Evolutionary conservation across 176 grass and related monocot species (phyloP).

Genomic region (Typha latifolia): DNA sequence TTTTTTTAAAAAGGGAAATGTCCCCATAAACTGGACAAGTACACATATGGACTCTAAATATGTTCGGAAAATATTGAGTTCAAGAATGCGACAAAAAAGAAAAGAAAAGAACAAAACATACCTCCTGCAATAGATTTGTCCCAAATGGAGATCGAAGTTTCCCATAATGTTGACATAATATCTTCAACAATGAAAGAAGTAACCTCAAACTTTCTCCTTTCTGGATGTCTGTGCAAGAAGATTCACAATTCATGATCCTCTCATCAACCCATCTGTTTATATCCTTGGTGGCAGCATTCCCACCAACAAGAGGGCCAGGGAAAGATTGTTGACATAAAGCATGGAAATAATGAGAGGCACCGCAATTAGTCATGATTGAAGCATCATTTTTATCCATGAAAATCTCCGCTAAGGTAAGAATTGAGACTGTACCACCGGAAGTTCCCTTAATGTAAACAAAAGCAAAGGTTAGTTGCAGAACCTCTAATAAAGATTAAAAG

Average conservation of each 20-base stretch:
- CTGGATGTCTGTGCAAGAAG: slow-evolving; percentile 40
- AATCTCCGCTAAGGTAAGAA: slow-evolving; percentile 77
- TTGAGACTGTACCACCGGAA: slow-evolving; percentile 40
- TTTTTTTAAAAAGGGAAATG: no score
- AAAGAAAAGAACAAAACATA: background rate
- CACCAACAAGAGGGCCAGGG: slow-evolving; percentile 88
- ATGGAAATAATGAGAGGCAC: slow-evolving; percentile 54
- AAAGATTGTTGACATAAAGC: slow-evolving; percentile 58
- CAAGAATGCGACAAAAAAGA: no score
- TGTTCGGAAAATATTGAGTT: no score
- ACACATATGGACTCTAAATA: no score
- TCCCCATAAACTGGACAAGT: no score
- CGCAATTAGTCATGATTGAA: slow-evolving; percentile 37
- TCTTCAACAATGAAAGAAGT: slow-evolving; percentile 84
- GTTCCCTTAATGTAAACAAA: slow-evolving; percentile 34
- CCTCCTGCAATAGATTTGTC: slow-evolving; percentile 71
- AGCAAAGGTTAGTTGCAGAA: slow-evolving; percentile 9
- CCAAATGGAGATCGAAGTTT: slow-evolving; percentile 93
- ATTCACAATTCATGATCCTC: slow-evolving; percentile 49
- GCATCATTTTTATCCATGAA: slow-evolving; percentile 39
- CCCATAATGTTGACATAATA: slow-evolving; percentile 84
- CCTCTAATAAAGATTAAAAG: no score
- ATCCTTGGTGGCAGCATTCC: slow-evolving; percentile 76
- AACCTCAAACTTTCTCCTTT: slow-evolving; percentile 57
- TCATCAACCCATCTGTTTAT: slow-evolving; percentile 96